A percentile compares a stretch with the other conserved stretches of the same genome.
Conservation (phyloP, 2,329 filamentous ascomycete species). For the Xylariaceae sp. region DNA sequence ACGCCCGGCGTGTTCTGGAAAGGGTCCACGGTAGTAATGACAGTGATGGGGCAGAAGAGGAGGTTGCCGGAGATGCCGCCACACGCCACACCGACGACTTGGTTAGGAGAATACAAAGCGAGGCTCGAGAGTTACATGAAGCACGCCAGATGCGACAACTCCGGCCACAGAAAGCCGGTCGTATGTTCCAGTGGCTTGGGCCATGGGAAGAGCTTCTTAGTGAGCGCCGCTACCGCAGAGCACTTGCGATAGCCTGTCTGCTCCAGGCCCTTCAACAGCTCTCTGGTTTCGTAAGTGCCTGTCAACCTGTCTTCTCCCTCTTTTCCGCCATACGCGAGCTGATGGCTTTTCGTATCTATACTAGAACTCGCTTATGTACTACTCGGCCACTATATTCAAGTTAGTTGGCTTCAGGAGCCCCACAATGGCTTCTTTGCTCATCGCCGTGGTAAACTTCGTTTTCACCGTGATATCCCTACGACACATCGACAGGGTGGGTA, state of each 20-base stretch:
- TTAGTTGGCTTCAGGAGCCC: conserved; percentile 44
- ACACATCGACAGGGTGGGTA: conserved; percentile 38
- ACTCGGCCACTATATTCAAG: conserved; percentile 15
- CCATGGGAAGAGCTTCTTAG: conserved; percentile 39
- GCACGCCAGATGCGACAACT: conserved; percentile 32
- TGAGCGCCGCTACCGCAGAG: conserved; percentile 36
- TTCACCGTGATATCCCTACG: conserved; percentile 42
- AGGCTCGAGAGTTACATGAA: conserved; percentile 42
- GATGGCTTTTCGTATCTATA: too few relatives aligned
- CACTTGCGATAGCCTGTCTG: conserved; percentile 41
- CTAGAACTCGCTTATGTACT: conserved; percentile 19
- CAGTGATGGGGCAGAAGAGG: conserved; percentile 15
- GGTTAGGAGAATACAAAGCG: conserved; percentile 30
- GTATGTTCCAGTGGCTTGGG: conserved; percentile 32
- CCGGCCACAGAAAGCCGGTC: conserved; percentile 22
- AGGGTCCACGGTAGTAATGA: conserved; percentile 41
- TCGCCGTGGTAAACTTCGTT: conserved; percentile 40
- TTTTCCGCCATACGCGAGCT: too few relatives aligned
- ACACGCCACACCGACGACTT: too few relatives aligned
- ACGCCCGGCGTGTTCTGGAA: conserved; percentile 36
- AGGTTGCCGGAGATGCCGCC: too few relatives aligned
- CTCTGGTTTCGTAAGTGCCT: conserved; percentile 10
- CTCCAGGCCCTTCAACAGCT: conserved; percentile 45
- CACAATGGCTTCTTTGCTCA: conserved; percentile 37
- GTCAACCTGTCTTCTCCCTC: too few relatives aligned